These are phyloP conservation scores for Scutellaria minor DNA, from an alignment of 257 asterid genomes.

Conservation along the genomic window DNA sequence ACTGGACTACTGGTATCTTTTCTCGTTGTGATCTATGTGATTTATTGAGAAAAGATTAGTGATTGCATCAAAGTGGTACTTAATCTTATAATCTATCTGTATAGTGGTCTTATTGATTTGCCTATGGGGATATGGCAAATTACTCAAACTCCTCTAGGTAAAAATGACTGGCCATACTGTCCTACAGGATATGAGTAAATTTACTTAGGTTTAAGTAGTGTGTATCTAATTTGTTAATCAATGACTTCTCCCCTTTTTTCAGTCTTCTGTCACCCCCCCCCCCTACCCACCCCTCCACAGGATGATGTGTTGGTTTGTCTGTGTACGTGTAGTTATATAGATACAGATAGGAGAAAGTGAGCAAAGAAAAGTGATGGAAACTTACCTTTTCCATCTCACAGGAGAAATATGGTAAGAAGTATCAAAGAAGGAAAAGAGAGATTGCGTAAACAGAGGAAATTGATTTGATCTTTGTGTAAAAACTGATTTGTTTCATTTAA, in stretches of 20 bases:
- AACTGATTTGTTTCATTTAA: no score
- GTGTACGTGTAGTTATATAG: neutral
- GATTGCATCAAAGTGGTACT: neutral
- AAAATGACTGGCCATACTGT: neutral
- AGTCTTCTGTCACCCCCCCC: neutral
- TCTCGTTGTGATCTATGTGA: neutral
- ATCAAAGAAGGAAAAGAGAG: no score
- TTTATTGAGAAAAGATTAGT: neutral
- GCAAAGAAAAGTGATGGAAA: neutral
- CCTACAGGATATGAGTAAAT: neutral
- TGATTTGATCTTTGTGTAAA: no score
- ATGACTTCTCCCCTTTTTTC: neutral
- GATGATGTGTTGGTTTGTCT: neutral
- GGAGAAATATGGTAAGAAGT: no score
- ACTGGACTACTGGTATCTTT: conserved; percentile 1
- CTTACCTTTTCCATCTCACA: no score
- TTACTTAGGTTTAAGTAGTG: neutral
- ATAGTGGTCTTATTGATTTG: conserved; percentile 1
- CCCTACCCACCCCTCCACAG: neutral
- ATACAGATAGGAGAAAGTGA: neutral
- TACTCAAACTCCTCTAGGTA: neutral
- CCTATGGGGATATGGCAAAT: neutral
- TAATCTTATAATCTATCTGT: neutral
- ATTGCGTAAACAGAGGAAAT: no score
- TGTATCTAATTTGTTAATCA: neutral